These are phyloP conservation scores for Rhodotorula sp. DNA, from an alignment of 1,284 basidiomycete species.

Conservation along the genomic window DNA sequence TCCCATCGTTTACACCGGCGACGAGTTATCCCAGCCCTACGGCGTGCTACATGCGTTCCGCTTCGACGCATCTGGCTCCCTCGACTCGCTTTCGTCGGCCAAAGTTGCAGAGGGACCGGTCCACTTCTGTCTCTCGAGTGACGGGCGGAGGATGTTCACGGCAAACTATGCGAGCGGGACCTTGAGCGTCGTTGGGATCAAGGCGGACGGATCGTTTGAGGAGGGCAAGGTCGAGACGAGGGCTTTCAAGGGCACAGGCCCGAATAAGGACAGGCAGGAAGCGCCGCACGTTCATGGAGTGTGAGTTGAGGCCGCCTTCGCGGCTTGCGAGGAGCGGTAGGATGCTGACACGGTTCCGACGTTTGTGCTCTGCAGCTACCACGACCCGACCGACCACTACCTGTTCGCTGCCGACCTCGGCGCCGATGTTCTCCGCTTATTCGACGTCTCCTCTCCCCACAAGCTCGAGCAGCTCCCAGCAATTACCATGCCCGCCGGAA, in stretches of 20 bases:
- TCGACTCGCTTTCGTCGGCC: not conserved
- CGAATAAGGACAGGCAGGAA: conserved; percentile 29
- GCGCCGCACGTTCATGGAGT: conserved; percentile 33
- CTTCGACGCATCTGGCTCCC: conserved; percentile 2
- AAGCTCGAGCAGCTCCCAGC: not conserved
- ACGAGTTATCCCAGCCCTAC: conserved; percentile 26
- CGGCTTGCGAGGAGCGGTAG: no score
- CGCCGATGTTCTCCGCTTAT: conserved; percentile 26
- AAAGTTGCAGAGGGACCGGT: conserved; percentile 24
- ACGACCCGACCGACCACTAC: conserved; percentile 30
- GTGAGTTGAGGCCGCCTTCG: not conserved
- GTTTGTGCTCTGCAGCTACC: not conserved
- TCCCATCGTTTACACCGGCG: conserved; percentile 29
- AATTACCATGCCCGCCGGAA: conserved; percentile 12
- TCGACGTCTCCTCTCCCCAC: not conserved
- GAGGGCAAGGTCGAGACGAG: not conserved
- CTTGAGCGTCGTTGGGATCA: conserved; percentile 1
- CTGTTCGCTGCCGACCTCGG: conserved; percentile 35
- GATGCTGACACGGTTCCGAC: not conserved
- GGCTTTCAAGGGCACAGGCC: conserved; percentile 23
- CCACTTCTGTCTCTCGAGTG: conserved; percentile 5
- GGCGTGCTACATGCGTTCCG: conserved; percentile 13
- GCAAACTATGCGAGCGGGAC: conserved; percentile 32
- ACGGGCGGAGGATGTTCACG: conserved; percentile 14
- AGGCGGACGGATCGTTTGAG: conserved; percentile 22